These are phyloP conservation scores for Trichoderma aggressivum DNA, from an alignment of 2,329 filamentous ascomycete genomes.

Conservation along the genomic window DNA sequence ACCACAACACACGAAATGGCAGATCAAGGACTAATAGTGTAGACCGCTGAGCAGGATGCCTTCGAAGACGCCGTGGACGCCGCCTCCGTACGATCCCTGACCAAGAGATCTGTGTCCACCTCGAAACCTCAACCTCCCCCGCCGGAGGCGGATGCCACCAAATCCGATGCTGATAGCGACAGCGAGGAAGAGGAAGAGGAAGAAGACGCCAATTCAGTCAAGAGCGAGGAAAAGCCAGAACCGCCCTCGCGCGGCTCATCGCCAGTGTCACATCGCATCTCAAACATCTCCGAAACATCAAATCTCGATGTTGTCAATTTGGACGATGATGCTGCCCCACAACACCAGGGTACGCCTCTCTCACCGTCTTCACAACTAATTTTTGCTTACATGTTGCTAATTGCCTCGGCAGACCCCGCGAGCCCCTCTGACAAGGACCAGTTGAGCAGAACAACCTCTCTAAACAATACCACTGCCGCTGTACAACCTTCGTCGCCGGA, in stretches of 20 bases:
- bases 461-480: conserved; percentile 71
- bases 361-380: conserved; percentile 1
- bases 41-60: conserved; percentile 37
- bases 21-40: conserved; percentile 20
- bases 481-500: conserved; percentile 60
- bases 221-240: conserved; percentile 22
- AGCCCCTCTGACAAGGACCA: conserved; percentile 37
- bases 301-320: conserved; percentile 63
- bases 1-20: conserved; percentile 10
- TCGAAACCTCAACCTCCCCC: conserved; percentile 30
- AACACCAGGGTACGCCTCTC: conserved; percentile 32
- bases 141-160: conserved; percentile 15
- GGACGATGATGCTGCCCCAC: conserved; percentile 51
- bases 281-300: conserved; percentile 46
- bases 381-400: conserved; percentile 21
- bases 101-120: conserved; percentile 41
- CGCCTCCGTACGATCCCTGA: conserved; percentile 62
- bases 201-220: conserved; percentile 16
- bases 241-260: conserved; percentile 35
- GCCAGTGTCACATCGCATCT: conserved; percentile 43
- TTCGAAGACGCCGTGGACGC: conserved; percentile 81
- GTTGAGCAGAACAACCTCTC: conserved; percentile 56
- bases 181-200: conserved; percentile 17
- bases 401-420: conserved; percentile 26
- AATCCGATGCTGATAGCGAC: conserved; percentile 21